Conservation (phyloP, 139 green algal species). For the Coelastrella sp. region DNA sequence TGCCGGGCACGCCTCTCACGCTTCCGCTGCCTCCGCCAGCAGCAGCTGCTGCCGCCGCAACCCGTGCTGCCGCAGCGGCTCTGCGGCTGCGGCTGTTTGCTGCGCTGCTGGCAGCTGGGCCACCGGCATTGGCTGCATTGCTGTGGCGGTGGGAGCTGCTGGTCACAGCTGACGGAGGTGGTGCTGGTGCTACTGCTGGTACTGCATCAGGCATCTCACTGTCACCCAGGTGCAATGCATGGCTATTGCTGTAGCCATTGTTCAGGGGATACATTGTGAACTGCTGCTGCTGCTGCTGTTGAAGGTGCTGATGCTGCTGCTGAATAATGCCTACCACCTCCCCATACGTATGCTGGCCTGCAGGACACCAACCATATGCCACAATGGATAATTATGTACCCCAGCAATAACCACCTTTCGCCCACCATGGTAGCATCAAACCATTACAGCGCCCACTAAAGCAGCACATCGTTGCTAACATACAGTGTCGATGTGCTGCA, state of each 20-base stretch:
- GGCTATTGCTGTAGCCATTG: background rate
- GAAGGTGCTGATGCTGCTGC: background rate
- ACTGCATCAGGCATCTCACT: background rate
- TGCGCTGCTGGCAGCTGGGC: background rate
- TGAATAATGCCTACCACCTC: constrained; percentile 53
- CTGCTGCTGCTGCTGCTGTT: constrained; percentile 33
- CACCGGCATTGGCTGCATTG: background rate
- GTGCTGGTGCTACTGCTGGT: background rate
- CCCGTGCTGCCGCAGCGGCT: background rate
- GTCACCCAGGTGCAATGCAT: background rate
- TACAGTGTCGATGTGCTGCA: no score
- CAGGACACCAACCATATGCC: background rate
- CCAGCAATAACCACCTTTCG: no score
- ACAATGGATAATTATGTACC: background rate
- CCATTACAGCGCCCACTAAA: no score
- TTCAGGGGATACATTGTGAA: background rate
- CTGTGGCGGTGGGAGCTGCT: background rate
- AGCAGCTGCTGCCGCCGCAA: constrained; percentile 16
- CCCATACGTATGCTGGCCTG: background rate
- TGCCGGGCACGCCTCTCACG: constrained; percentile 14
- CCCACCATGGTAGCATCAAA: no score
- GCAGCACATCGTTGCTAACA: no score
- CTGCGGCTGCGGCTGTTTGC: constrained; percentile 26
- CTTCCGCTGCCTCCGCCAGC: background rate
- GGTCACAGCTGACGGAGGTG: background rate